Conservation (phyloP, 1,284 basidiomycete genomes). For the Mycosarcoma mackinlayi region DNA sequence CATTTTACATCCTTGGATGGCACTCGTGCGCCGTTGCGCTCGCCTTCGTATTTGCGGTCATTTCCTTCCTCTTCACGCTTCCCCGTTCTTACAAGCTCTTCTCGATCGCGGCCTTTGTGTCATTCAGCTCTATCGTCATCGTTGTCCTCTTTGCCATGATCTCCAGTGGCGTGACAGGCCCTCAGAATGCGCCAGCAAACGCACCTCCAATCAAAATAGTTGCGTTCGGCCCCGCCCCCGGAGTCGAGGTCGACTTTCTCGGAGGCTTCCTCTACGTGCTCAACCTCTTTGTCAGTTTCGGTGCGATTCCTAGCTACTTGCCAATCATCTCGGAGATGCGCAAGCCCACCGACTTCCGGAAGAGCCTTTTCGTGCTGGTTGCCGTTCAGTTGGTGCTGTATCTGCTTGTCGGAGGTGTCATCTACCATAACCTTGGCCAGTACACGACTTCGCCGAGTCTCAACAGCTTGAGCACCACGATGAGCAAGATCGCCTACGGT, state of each 20-base stretch:
- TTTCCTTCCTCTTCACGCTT: constrained; percentile 59
- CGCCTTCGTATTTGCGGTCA: constrained; percentile 52
- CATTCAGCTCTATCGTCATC: constrained; percentile 57
- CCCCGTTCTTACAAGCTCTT: constrained; percentile 61
- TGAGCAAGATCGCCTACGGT: constrained; percentile 59
- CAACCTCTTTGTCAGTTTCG: constrained; percentile 58
- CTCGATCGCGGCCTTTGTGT: constrained; percentile 51
- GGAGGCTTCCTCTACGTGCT: constrained; percentile 52
- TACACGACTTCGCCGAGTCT: constrained; percentile 61
- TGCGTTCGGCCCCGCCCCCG: constrained; percentile 52
- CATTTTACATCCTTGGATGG: constrained; percentile 57
- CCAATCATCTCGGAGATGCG: constrained; percentile 63
- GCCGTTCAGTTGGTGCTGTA: constrained; percentile 58
- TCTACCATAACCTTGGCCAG: constrained; percentile 62
- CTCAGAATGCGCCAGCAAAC: constrained; percentile 36
- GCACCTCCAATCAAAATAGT: constrained; percentile 43
- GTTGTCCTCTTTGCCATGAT: constrained; percentile 63
- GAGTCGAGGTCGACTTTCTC: constrained; percentile 51
- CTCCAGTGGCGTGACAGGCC: constrained; percentile 54
- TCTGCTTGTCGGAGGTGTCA: constrained; percentile 59
- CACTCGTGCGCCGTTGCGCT: constrained; percentile 52
- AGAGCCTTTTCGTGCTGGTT: constrained; percentile 48
- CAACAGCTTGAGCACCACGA: constrained; percentile 44
- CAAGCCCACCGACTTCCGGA: constrained; percentile 52
- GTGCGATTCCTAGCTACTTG: constrained; percentile 55